phyloP scores from a whole-genome alignment of 768 basidiomycete species.

The Pleurotus platypus region DNA sequence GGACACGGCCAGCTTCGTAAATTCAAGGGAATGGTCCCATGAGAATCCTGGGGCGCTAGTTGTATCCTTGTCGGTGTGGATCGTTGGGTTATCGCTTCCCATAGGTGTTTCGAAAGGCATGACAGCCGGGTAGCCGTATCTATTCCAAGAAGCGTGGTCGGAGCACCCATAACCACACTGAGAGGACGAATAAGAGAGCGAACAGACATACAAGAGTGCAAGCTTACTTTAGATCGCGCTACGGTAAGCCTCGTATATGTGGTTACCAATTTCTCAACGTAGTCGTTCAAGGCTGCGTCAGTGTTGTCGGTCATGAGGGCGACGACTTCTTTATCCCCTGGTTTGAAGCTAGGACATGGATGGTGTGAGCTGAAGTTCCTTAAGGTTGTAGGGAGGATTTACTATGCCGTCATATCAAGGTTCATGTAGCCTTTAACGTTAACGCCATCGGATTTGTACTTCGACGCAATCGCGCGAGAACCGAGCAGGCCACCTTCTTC shows the following conservation, averaged over 20 bases:
- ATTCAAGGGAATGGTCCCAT: conserved; percentile 51
- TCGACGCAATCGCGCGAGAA: conserved; percentile 49
- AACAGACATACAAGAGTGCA: neutral
- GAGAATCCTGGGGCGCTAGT: conserved; percentile 44
- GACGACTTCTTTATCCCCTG: conserved; percentile 38
- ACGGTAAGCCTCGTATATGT: conserved; percentile 33
- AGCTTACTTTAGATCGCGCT: conserved; percentile 33
- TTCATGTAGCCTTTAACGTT: conserved; percentile 49
- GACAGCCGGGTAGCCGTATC: conserved; percentile 33
- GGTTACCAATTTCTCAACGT: conserved; percentile 37
- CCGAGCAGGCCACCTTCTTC: conserved; percentile 46
- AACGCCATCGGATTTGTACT: conserved; percentile 40
- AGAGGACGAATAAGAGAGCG: neutral
- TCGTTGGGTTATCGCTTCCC: conserved; percentile 38
- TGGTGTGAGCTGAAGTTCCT: neutral
- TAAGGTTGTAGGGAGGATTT: conserved; percentile 9
- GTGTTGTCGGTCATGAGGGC: conserved; percentile 38
- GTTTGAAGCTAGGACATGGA: conserved; percentile 36
- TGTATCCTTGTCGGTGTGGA: conserved; percentile 42
- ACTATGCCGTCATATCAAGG: conserved; percentile 40
- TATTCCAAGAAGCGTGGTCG: conserved; percentile 45
- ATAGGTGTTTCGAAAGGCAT: conserved; percentile 43
- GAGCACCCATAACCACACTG: conserved; percentile 41
- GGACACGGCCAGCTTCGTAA: conserved; percentile 56
- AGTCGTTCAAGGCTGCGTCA: conserved; percentile 35